Conservation (phyloP, 2,329 filamentous ascomycete species). For the Penicillium sp. region DNA sequence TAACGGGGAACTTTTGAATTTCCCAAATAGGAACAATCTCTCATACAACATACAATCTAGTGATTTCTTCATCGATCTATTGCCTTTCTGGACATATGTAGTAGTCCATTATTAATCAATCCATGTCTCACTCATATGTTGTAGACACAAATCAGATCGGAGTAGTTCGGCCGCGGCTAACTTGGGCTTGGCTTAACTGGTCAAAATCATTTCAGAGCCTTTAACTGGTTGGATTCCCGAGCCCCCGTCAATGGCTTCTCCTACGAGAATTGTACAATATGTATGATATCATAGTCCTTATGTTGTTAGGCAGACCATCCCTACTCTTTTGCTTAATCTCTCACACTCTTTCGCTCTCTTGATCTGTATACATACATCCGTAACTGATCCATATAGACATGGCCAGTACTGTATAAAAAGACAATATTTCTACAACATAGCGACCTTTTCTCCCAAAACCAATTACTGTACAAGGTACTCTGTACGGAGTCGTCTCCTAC, state of each 20-base stretch:
- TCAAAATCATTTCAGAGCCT: neutral
- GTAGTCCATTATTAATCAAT: neutral
- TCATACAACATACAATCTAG: too few species aligned
- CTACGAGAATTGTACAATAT: neutral
- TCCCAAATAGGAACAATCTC: too few species aligned
- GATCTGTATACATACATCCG: too few species aligned
- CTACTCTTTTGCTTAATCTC: neutral
- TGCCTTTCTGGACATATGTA: too few species aligned
- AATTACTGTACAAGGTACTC: too few species aligned
- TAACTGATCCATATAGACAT: too few species aligned
- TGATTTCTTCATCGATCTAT: too few species aligned
- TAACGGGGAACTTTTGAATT: neutral
- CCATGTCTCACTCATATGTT: neutral
- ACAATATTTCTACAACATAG: too few species aligned
- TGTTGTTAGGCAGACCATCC: neutral
- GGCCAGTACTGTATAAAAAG: too few species aligned
- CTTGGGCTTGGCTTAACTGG: slow-evolving; percentile 8
- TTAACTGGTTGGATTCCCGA: slow-evolving; percentile 1
- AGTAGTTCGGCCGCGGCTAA: slow-evolving; percentile 15
- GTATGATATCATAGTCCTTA: slow-evolving; percentile 2
- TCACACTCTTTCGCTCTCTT: too few species aligned
- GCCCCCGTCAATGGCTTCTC: neutral
- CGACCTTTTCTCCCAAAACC: too few species aligned
- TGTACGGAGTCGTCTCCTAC: neutral
- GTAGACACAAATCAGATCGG: slow-evolving; percentile 9